Base-by-base conservation (phyloP, 2,329 filamentous ascomycete species). In the Sporothrix schenckii region DNA sequence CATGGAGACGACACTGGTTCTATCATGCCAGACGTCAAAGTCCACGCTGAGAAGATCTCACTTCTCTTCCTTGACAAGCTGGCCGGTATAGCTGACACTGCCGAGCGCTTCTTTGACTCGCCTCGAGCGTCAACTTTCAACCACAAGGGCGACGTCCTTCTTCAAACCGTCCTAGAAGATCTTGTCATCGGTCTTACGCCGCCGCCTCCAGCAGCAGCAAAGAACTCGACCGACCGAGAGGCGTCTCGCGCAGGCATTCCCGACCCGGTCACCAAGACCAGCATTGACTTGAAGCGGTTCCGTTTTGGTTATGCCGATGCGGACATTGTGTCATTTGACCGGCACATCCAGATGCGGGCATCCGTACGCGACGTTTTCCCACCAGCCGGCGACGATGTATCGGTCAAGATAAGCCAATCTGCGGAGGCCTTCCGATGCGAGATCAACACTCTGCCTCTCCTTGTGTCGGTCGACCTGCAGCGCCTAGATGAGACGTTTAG, bases 401-500 rank as follows among this genome's bases (percentile, higher is more conserved):
- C 84, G 1, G 76, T 89, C 53, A 86, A 84, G 70, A 78, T 89
- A 34, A 76, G 80, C 0, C 83, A 85, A 74, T 79, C 82, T 2
- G 72, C 79, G 0, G 80, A 82, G 1, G 79, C 78, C 5, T 84
- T 80, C 16, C 82, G 82, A 70, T 85, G 91, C 19, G 88, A 91
- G 44, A 78, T 97, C 16, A 87, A 88, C 68, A 96, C 93, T 0
- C 83, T 96, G 11, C 93, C 94, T 6, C 79, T 97, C 1, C 87
- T 90, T 71, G 78, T 97, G 11, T 87, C 89, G 70, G 80, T 98
- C 53, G 92, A 98, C 77, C 81, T 97, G 19, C 89, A 91, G 73
- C 87, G 88, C 69, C 81, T 98, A 27, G 95, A 98, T 75, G 93
- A 97, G 75, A 92, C 92, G 0, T 89, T 98, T 72, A 88, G 88